phyloP scores from a whole-genome alignment of 352 stramenopile species.

The Globisporangium camurandrum region DNA sequence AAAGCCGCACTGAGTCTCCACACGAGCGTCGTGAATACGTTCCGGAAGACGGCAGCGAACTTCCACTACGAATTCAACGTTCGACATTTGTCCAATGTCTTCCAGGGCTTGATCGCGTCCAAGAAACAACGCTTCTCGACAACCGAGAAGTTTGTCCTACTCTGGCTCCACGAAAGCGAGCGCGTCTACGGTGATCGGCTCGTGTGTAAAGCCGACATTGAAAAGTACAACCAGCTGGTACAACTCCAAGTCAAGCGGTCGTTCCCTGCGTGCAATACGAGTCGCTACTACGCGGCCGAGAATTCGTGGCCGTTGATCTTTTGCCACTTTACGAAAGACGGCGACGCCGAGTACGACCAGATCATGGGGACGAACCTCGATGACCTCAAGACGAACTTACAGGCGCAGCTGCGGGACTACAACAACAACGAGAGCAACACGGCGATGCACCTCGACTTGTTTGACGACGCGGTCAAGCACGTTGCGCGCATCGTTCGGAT shows the following conservation, averaged over 20 bases:
- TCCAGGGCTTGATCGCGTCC: constrained; percentile 92
- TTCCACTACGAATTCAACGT: constrained; percentile 99
- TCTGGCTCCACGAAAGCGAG: constrained; percentile 96
- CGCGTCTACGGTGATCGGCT: constrained; percentile 94
- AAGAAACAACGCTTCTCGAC: constrained; percentile 89
- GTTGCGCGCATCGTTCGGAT: constrained; percentile 94
- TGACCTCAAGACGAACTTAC: constrained; percentile 85
- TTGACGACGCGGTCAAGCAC: constrained; percentile 96
- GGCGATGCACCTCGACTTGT: constrained; percentile 94
- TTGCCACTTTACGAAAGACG: constrained; percentile 94
- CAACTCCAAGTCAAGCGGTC: constrained; percentile 91
- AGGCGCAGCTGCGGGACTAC: constrained; percentile 90
- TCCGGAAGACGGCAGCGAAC: constrained; percentile 94
- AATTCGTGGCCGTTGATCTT: constrained; percentile 95
- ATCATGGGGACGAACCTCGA: constrained; percentile 85
- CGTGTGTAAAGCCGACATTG: constrained; percentile 88
- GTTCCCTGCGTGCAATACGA: constrained; percentile 89
- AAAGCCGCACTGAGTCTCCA: constrained; percentile 92
- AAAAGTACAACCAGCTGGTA: constrained; percentile 92
- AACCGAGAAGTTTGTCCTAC: constrained; percentile 90
- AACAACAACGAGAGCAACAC: constrained; percentile 95
- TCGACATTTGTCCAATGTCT: constrained; percentile 93
- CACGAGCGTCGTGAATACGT: constrained; percentile 82
- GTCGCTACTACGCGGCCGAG: constrained; percentile 90
- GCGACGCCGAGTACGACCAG: constrained; percentile 91